Evolutionary conservation across 352 stramenopile genomes (phyloP).

Genomic region (Globisporangium rhizosaccharum): DNA sequence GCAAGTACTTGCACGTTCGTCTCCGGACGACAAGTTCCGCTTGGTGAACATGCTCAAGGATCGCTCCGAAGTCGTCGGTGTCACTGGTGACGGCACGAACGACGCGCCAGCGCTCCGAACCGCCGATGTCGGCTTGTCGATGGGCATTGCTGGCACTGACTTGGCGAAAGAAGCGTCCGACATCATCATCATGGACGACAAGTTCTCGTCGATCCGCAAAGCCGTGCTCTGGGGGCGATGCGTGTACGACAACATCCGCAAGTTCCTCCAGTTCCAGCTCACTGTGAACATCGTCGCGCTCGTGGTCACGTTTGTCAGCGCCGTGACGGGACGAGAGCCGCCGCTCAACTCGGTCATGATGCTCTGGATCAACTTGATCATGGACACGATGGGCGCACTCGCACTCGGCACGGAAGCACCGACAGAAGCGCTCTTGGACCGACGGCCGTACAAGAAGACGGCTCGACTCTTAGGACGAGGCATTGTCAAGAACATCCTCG

Average conservation of each 20-base stretch:
- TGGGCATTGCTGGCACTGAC: slow-evolving; percentile 79
- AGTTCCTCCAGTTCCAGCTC: slow-evolving; percentile 83
- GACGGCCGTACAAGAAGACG: slow-evolving; percentile 68
- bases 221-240: slow-evolving; percentile 75
- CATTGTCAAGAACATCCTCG: slow-evolving; percentile 75
- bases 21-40: slow-evolving; percentile 96
- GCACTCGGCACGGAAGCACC: slow-evolving; percentile 68
- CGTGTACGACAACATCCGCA: slow-evolving; percentile 84
- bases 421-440: slow-evolving; percentile 55
- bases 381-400: slow-evolving; percentile 78
- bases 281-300: slow-evolving; percentile 82
- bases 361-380: slow-evolving; percentile 88
- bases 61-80: slow-evolving; percentile 64
- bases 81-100: slow-evolving; percentile 80
- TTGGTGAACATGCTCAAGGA: slow-evolving; percentile 89
- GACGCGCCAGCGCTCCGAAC: slow-evolving; percentile 67
- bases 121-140: slow-evolving; percentile 71
- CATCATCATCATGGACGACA: slow-evolving; percentile 88
- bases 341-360: slow-evolving; percentile 85
- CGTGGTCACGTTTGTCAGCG: slow-evolving; percentile 71
- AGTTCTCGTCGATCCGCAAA: slow-evolving; percentile 79
- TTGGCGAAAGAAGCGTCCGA: slow-evolving; percentile 78
- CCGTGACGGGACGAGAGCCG: slow-evolving; percentile 79
- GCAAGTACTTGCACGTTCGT: slow-evolving; percentile 91
- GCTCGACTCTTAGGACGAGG: slow-evolving; percentile 45